Percentiles rank a stretch among this genome's conserved stretches.
phyloP scores from a whole-genome alignment of 805 yeast genomes.

The Candida pseudofarinosa region DNA sequence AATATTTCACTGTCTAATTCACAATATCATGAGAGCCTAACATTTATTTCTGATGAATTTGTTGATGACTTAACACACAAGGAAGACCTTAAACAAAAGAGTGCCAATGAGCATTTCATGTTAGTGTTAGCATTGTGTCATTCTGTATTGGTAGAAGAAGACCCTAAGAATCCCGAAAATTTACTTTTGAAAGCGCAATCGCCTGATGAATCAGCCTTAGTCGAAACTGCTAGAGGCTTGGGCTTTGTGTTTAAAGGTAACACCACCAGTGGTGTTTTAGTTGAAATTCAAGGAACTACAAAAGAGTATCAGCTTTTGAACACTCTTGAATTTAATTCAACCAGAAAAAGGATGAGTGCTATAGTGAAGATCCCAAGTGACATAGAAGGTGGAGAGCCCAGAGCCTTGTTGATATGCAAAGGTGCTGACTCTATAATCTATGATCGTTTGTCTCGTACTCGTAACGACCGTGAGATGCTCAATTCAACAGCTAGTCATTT shows the following conservation, averaged over 20 bases:
- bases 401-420: slow-evolving; percentile 67
- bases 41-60: slow-evolving; percentile 66
- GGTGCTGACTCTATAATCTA: slow-evolving; percentile 84
- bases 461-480: slow-evolving; percentile 47
- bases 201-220: slow-evolving; percentile 86
- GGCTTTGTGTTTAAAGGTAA: slow-evolving; percentile 65
- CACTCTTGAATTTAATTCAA: slow-evolving; percentile 73
- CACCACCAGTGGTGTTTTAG: slow-evolving; percentile 63
- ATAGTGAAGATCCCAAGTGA: slow-evolving; percentile 66
- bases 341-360: slow-evolving; percentile 86
- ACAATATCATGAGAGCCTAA: slow-evolving; percentile 55
- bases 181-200: slow-evolving; percentile 69
- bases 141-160: slow-evolving; percentile 68
- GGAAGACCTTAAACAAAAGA: slow-evolving; percentile 49
- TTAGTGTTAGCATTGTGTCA: slow-evolving; percentile 73
- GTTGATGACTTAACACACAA: slow-evolving; percentile 57
- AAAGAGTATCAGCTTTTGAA: slow-evolving; percentile 71
- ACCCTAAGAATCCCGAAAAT: slow-evolving; percentile 55
- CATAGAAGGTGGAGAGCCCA: slow-evolving; percentile 37
- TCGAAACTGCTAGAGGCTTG: slow-evolving; percentile 73
- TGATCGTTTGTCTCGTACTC: slow-evolving; percentile 48
- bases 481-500: slow-evolving; percentile 67
- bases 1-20: slow-evolving; percentile 15
- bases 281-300: slow-evolving; percentile 65
- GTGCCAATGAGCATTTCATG: slow-evolving; percentile 70